Conservation (phyloP, 2,329 filamentous ascomycete genomes). For the Cladosporium sp. region DNA sequence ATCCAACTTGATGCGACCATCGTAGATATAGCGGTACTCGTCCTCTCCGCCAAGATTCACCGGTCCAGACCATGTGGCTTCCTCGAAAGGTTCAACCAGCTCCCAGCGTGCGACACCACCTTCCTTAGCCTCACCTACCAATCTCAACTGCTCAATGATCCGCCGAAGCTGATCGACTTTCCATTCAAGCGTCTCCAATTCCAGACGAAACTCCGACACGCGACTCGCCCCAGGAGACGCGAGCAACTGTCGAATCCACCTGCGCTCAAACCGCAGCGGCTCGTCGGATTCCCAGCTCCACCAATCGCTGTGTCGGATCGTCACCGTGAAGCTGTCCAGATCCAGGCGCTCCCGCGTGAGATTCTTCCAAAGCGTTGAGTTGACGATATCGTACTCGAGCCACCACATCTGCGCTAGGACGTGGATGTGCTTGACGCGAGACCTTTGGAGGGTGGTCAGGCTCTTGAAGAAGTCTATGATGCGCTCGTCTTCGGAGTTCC, state of each 20-base stretch:
- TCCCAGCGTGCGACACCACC: neutral
- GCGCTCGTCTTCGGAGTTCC: neutral
- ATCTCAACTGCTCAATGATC: slow-evolving; percentile 32
- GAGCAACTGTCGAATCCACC: neutral
- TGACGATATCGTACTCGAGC: slow-evolving; percentile 20
- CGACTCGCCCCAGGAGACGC: neutral
- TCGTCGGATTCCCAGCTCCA: neutral
- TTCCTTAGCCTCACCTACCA: neutral
- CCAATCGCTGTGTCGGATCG: neutral
- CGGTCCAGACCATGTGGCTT: slow-evolving; percentile 1
- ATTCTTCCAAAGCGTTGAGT: neutral
- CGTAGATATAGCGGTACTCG: neutral
- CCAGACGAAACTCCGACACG: slow-evolving; percentile 17
- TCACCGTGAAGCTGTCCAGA: neutral
- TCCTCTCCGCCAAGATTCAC: neutral
- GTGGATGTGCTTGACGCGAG: slow-evolving; percentile 13
- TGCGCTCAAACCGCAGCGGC: neutral
- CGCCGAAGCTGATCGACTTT: slow-evolving; percentile 44
- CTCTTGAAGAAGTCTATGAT: neutral
- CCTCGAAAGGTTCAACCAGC: neutral
- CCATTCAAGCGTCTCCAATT: slow-evolving; percentile 46
- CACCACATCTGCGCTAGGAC: slow-evolving; percentile 25
- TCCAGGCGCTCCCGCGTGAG: neutral
- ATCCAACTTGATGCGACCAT: neutral
- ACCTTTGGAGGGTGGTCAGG: neutral